Conservation (phyloP, 805 yeast species). For the Saturnispora zaruensis region DNA sequence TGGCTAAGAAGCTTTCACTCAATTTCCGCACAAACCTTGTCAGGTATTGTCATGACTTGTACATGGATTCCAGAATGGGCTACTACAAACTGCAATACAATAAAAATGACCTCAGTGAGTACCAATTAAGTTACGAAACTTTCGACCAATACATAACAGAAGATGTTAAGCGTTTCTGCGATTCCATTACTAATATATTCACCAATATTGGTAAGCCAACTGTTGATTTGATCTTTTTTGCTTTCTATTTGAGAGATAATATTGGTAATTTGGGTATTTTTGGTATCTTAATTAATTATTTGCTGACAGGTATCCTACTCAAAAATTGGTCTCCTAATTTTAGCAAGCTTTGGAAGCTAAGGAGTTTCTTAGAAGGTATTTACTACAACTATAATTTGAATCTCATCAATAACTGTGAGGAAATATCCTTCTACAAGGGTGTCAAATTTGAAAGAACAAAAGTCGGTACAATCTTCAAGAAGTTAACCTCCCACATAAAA, state of each 20-base stretch:
- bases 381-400: conserved; percentile 81
- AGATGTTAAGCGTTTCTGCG: conserved; percentile 74
- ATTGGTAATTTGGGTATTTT: conserved; percentile 80
- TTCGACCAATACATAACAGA: conserved; percentile 83
- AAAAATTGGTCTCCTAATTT: conserved; percentile 76
- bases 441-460: conserved; percentile 66
- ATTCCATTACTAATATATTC: conserved; percentile 72
- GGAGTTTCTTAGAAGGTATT: conserved; percentile 78
- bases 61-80: conserved; percentile 69
- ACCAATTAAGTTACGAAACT: conserved; percentile 41
- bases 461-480: conserved; percentile 48
- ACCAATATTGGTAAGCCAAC: conserved; percentile 89
- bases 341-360: conserved; percentile 63
- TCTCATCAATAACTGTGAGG: conserved; percentile 83
- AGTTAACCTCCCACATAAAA: conserved; percentile 33
- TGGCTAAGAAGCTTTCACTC: conserved; percentile 67
- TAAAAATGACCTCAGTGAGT: conserved; percentile 27
- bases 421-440: conserved; percentile 90
- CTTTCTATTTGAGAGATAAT: conserved; percentile 74
- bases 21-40: conserved; percentile 79
- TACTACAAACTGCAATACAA: conserved; percentile 75
- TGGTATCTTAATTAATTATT: conserved; percentile 76
- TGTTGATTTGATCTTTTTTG: conserved; percentile 76
- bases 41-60: conserved; percentile 84
- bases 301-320: conserved; percentile 66